Evolutionary conservation across 805 yeast species (phyloP).

Genomic region (Starmerella sirachaensis): DNA sequence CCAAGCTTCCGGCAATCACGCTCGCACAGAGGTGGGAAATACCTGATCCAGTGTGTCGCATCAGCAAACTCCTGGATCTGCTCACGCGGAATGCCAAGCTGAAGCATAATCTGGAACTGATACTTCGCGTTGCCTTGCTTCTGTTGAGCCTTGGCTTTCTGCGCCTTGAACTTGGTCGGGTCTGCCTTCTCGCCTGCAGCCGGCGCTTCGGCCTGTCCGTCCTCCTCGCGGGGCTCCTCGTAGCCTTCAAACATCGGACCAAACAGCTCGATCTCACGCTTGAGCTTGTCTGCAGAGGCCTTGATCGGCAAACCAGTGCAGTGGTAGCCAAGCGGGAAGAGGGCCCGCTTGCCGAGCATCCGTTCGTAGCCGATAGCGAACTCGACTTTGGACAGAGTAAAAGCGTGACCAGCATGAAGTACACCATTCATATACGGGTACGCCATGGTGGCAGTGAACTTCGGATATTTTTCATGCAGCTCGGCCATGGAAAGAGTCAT

Average conservation of each 20-base stretch:
- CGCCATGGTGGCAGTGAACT: slow-evolving; percentile 87
- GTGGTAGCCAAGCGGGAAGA: slow-evolving; percentile 95
- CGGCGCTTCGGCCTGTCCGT: slow-evolving; percentile 26
- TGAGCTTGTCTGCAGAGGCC: slow-evolving; percentile 90
- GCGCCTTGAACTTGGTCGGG: slow-evolving; percentile 81
- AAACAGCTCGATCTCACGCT: slow-evolving; percentile 82
- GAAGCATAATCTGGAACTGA: slow-evolving; percentile 94
- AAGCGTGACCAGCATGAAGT: slow-evolving; percentile 93
- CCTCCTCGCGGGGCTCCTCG: slow-evolving; percentile 39
- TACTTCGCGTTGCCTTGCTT: slow-evolving; percentile 88
- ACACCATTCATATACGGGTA: slow-evolving; percentile 99
- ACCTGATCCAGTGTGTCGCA: slow-evolving; percentile 78
- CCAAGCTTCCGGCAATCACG: slow-evolving; percentile 72
- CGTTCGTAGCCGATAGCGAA: slow-evolving; percentile 88
- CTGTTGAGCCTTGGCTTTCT: slow-evolving; percentile 86
- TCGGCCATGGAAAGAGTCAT: slow-evolving; percentile 52
- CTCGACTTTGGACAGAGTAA: slow-evolving; percentile 88
- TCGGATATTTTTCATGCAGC: slow-evolving; percentile 68
- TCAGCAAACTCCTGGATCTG: slow-evolving; percentile 85
- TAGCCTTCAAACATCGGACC: slow-evolving; percentile 56
- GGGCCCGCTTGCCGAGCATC: slow-evolving; percentile 82
- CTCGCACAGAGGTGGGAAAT: slow-evolving; percentile 84
- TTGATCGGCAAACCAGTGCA: slow-evolving; percentile 98
- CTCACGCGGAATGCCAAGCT: slow-evolving; percentile 73
- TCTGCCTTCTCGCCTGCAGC: slow-evolving; percentile 34